Evolutionary conservation across 352 stramenopile species (phyloP).

Genomic region (Phytophthora pisi): DNA sequence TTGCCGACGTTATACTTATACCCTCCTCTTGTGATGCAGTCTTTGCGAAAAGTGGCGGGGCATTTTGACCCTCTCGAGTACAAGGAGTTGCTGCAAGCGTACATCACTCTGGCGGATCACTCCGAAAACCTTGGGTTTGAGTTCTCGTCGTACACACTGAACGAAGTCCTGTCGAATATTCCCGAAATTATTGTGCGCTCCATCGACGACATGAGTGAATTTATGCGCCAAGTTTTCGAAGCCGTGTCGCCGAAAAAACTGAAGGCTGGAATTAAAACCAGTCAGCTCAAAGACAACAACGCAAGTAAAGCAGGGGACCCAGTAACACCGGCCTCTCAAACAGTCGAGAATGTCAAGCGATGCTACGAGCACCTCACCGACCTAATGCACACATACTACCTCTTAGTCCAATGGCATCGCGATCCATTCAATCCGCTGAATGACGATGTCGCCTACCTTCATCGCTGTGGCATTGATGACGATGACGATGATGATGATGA

Average conservation of each 20-base stretch:
- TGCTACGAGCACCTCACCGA: slow-evolving; percentile 77
- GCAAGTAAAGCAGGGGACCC: slow-evolving; percentile 25
- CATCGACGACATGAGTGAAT: slow-evolving; percentile 71
- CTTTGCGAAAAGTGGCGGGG: slow-evolving; percentile 69
- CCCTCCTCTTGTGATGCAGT: slow-evolving; percentile 37
- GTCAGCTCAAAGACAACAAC: slow-evolving; percentile 21
- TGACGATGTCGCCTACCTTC: slow-evolving; percentile 71
- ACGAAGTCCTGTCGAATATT: slow-evolving; percentile 75
- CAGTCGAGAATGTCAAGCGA: slow-evolving; percentile 63
- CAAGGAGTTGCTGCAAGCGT: slow-evolving; percentile 83
- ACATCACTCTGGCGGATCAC: slow-evolving; percentile 79
- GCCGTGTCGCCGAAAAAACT: slow-evolving; percentile 48
- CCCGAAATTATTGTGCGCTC: slow-evolving; percentile 81
- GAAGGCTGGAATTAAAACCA: slow-evolving; percentile 19
- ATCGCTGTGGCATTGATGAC: slow-evolving; percentile 83
- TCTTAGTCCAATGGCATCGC: slow-evolving; percentile 90
- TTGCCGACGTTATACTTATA: background rate
- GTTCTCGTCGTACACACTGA: slow-evolving; percentile 72
- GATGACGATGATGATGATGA: slow-evolving; percentile 80
- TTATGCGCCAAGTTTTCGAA: slow-evolving; percentile 52
- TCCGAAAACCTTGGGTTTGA: slow-evolving; percentile 81
- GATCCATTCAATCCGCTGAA: slow-evolving; percentile 84
- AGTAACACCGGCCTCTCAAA: slow-evolving; percentile 37
- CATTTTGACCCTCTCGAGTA: slow-evolving; percentile 77
- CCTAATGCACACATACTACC: slow-evolving; percentile 90